Conservation (phyloP, 2,329 filamentous ascomycete genomes). For the Ceratocystis harringtonii region DNA sequence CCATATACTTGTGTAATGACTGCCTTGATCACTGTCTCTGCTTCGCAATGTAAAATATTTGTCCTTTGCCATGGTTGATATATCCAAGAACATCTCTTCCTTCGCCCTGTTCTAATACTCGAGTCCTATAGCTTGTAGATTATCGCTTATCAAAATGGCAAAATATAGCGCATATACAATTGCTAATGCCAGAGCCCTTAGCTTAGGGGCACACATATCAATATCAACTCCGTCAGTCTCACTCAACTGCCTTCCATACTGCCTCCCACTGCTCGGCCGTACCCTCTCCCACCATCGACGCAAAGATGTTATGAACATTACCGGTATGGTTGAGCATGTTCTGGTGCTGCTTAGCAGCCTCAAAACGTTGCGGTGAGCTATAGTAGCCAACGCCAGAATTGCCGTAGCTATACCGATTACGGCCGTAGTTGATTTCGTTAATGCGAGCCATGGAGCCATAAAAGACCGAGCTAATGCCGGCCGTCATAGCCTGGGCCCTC, state of each 20-base stretch:
- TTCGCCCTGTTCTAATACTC: neutral
- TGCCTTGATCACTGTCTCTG: too few species aligned
- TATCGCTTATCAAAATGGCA: too few species aligned
- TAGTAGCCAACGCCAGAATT: conserved; percentile 26
- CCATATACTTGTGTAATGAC: too few species aligned
- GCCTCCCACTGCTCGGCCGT: conserved; percentile 20
- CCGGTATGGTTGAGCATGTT: conserved; percentile 24
- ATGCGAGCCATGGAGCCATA: conserved; percentile 25
- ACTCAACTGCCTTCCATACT: conserved; percentile 25
- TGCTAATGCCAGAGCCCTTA: too few species aligned
- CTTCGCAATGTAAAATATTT: too few species aligned
- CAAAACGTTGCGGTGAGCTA: conserved; percentile 25
- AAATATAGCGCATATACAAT: too few species aligned
- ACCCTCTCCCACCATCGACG: conserved; percentile 19
- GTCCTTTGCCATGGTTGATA: too few species aligned
- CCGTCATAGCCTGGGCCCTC: conserved; percentile 20
- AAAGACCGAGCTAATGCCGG: conserved; percentile 24
- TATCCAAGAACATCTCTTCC: neutral
- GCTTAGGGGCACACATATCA: neutral
- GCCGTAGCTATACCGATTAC: conserved; percentile 24
- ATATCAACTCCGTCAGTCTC: neutral
- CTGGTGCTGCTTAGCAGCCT: conserved; percentile 24
- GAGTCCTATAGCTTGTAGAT: too few species aligned
- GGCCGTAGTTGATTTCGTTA: conserved; percentile 19
- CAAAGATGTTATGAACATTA: conserved; percentile 20